phyloP scores from a whole-genome alignment of 163 green algal genomes.

The Chloromonas sp. region DNA sequence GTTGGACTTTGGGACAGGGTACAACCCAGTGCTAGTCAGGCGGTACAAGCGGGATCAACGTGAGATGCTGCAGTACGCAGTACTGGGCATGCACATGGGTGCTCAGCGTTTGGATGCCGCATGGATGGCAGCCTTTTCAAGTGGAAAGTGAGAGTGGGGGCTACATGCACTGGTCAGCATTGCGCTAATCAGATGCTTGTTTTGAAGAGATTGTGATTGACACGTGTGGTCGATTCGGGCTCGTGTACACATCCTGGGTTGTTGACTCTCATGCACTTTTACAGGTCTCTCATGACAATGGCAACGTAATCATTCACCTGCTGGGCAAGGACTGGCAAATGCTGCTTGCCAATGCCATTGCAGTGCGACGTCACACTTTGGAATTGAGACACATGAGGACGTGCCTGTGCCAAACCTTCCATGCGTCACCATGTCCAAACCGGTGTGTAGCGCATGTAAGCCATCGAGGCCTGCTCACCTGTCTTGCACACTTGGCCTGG shows the following conservation, averaged over 20 bases:
- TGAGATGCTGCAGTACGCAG: conserved; percentile 36
- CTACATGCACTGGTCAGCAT: background rate
- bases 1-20: conserved; percentile 58
- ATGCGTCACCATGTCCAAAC: conserved; percentile 50
- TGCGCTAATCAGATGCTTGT: background rate
- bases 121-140: conserved; percentile 26
- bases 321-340: background rate
- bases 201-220: no score
- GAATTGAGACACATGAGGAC: conserved; percentile 39
- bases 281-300: no score
- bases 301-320: no score
- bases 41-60: conserved; percentile 14
- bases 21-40: conserved; percentile 33
- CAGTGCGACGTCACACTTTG: conserved; percentile 35
- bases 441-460: conserved; percentile 14
- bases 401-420: conserved; percentile 36
- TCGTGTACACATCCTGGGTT: background rate
- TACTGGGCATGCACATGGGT: conserved; percentile 45
- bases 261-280: background rate
- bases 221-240: no score
- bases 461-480: background rate
- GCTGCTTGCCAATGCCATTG: background rate
- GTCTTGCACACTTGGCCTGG: background rate
- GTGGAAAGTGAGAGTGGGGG: conserved; percentile 10
- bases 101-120: conserved; percentile 20